Evolutionary conservation across 805 yeast species (phyloP).

Genomic region (Yueomyces sinensis): DNA sequence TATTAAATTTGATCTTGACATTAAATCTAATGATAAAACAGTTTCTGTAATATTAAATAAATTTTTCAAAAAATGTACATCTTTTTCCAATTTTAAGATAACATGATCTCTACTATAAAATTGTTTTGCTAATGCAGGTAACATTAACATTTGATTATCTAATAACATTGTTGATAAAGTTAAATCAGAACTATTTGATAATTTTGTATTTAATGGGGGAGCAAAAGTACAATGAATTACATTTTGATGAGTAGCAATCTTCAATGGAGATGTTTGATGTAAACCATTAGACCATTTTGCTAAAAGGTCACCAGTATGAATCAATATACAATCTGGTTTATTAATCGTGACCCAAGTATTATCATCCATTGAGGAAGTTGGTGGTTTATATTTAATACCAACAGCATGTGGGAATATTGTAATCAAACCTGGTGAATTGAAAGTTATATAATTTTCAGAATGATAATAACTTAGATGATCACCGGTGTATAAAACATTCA

Average conservation of each 20-base stretch:
- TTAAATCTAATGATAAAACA: conserved; percentile 17
- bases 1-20: conserved; percentile 9
- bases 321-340: conserved; percentile 17
- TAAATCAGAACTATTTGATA: conserved; percentile 1
- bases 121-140: conserved; percentile 13
- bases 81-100: conserved; percentile 6
- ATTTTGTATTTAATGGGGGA: conserved; percentile 9
- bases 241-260: conserved; percentile 9
- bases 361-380: conserved; percentile 13
- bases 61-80: conserved; percentile 10
- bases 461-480: conserved; percentile 9
- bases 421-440: conserved; percentile 13
- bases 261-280: conserved; percentile 14
- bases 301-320: conserved; percentile 17
- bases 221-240: conserved; percentile 12
- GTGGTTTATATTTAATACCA: conserved; percentile 15
- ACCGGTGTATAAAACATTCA: conserved; percentile 5
- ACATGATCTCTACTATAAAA: conserved; percentile 12
- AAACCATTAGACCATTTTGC: conserved; percentile 10
- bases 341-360: conserved; percentile 14
- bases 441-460: conserved; percentile 8
- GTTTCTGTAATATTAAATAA: conserved; percentile 17
- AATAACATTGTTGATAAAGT: conserved; percentile 8
- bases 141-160: conserved; percentile 12
- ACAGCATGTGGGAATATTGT: conserved; percentile 16